Evolutionary conservation across 1,284 basidiomycete genomes (phyloP), one percentile per base, ranked within the genome.

Genomic region (Pascua guehoae): DNA sequence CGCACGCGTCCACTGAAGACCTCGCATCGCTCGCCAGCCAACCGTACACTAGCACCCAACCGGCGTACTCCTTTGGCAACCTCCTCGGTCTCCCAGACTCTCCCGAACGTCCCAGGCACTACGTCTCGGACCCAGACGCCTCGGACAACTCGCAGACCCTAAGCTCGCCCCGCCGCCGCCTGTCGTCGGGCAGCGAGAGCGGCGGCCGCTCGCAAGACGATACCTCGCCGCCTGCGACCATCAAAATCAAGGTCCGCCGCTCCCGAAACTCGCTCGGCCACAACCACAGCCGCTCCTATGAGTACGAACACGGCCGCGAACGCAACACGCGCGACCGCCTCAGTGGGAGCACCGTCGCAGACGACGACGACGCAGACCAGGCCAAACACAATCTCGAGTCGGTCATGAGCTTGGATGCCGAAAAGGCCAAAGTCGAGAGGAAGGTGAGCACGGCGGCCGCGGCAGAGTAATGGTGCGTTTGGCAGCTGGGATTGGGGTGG

Each of bases 361-460:
- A 51, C 32, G 57, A 58, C 36, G n/a, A 17, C 14, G 49, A 56
- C 16, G 54, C 45, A 2, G 57, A 58, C 37, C 18, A 47, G 18
- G 53, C 38, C 4, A 41, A n/a, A 10, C 49, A 45, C 4, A 46
- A 49, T 41, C 52, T 46, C 5, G 61, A 62, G 46, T 49, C 43
- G 3, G 47, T 50, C 17, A 14, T 42, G 8, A 48, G 45, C 37
- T 49, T 51, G 8, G 58, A 56, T 41, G 54, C 52, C 12, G 68
- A 62, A 14, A 58, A 67, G 10, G 73, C 71, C 8, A 70, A 69
- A 41, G 58, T 74, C 18, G 68, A 75, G 49, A 56, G 73, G 11
- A 75, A 75, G 61, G 72, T 72, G 44, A 51, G 68, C 56, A 48
- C 47, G 15, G 47, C 15, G 18, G 15, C n/a, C n/a, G n/a, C 4